Evolutionary conservation across 1,284 basidiomycete genomes (phyloP), one percentile per base, ranked within the genome.

Genomic region (Puccinia novopanici): DNA sequence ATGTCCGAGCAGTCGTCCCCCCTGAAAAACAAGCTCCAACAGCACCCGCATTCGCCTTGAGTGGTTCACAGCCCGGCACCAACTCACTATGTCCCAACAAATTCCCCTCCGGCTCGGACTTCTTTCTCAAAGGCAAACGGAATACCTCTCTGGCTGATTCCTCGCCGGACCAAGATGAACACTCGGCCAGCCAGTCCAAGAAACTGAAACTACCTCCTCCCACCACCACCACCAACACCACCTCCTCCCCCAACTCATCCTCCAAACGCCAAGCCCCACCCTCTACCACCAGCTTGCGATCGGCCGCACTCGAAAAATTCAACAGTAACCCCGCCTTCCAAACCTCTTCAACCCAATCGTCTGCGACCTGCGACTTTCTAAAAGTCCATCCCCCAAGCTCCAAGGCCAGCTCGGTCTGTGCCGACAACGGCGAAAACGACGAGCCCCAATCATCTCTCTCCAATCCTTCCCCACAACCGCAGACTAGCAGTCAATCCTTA

Each of bases 31-130:
- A 48, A 17, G 42, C 13, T 5, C 27, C 67, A 12, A 34, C 61
- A 48, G 40, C 57, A 50, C 55, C 74, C 30, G 37, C 75, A 24
- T 68, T 52, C 42, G 67, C 75, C 22, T 40, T 50, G 22, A 52
- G 48, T 30, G 48, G 65, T 13, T 63, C 52, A 54, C 40, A 50
- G 55, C 1, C 65, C 67, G 9, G 19, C n/a, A 9, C 63, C 13
- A 77, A 67, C 40, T 37, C 68, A 24, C 59, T 70, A 27, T 55
- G 54, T 22, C 67, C 77, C 15, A 59, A 57, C 48, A 79, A 71
- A 55, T 79, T 79, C 48, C 76, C 76, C 10, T 70, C 63, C 30
- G 67, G 76, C 27, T 79, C 76, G n/a, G 76, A 79, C 70, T 79
- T 79, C 42, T 79, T 79, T 40, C 67, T 79, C 27, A 79, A 79